Conservation (phyloP, 331 rosid genomes). For the Stylosanthes scabra region DNA sequence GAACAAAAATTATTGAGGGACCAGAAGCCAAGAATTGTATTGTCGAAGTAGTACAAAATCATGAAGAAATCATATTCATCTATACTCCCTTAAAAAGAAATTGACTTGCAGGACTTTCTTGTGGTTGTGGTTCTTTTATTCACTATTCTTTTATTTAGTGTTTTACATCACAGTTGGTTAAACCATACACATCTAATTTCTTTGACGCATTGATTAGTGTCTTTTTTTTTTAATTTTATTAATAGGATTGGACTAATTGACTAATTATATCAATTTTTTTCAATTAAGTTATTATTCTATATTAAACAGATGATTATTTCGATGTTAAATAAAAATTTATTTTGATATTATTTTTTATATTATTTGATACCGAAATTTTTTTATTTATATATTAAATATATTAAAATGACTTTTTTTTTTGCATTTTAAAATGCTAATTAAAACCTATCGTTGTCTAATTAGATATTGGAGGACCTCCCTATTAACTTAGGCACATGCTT, state of each 20-base stretch:
- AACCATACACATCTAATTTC: neutral
- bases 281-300: too few species aligned
- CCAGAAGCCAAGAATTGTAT: too few species aligned
- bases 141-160: too few species aligned
- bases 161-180: too few species aligned
- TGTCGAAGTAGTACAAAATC: neutral
- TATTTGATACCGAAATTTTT: too few species aligned
- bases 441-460: conserved; percentile 25
- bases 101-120: neutral
- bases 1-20: too few species aligned
- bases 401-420: too few species aligned
- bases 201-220: neutral
- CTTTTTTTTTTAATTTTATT: neutral
- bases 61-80: neutral
- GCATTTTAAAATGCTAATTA: neutral
- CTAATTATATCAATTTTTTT: too few species aligned
- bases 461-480: neutral
- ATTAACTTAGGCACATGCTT: conserved; percentile 29
- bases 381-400: too few species aligned
- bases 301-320: too few species aligned
- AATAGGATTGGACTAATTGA: neutral
- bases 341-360: too few species aligned
- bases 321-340: too few species aligned
- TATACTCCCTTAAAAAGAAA: neutral
- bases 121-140: neutral